Evolutionary conservation across 2,329 filamentous ascomycete genomes (phyloP), one percentile per base, ranked within the genome.

Genomic region (Gyromitra esculenta): DNA sequence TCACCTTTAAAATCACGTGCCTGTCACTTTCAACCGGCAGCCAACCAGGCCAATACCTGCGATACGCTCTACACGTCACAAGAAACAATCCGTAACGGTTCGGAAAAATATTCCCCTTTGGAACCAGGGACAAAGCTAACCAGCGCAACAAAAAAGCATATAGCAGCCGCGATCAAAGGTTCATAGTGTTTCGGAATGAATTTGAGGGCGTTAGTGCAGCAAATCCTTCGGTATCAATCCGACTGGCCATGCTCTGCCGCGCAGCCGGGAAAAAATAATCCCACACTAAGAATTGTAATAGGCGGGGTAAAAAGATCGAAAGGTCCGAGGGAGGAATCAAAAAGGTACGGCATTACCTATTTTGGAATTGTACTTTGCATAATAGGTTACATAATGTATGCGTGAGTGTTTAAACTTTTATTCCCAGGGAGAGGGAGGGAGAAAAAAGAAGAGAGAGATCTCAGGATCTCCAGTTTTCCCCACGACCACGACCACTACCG

Each of bases 91-190:
- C 39, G 41, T 73, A 73, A 73, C 62, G 70, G 62, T 63, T 71
- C 72, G 72, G 72, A 75, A 75, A 18, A 75, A 75, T 75, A 75
- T 71, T 43, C 72, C 65, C 72, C 39, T 75, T 75, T 70, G 31
- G 25, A 71, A 71, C 50, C 72, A 75, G 48, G 66, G 60, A 59
- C 54, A 69, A 69, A 70, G 65, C 57, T 75, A 75, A 69, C 72
- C 65, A 70, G 59, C 64, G 57, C 57, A 70, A 21, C 41, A 63
- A 73, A 64, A 70, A 66, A 73, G 60, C 60, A 66, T 73, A 45
- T 67, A 37, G 54, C 54, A 60, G 66, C 54, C 52, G 56, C 65
- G 64, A 75, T 75, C 72, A 68, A 69, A 69, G 65, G 25, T 31
- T 64, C 72, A 74, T 68, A 52, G 66, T 75, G 72, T 75, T 75